These are phyloP conservation scores for Abortiporus biennis DNA, from an alignment of 1,284 basidiomycete genomes.

Conservation along the genomic window DNA sequence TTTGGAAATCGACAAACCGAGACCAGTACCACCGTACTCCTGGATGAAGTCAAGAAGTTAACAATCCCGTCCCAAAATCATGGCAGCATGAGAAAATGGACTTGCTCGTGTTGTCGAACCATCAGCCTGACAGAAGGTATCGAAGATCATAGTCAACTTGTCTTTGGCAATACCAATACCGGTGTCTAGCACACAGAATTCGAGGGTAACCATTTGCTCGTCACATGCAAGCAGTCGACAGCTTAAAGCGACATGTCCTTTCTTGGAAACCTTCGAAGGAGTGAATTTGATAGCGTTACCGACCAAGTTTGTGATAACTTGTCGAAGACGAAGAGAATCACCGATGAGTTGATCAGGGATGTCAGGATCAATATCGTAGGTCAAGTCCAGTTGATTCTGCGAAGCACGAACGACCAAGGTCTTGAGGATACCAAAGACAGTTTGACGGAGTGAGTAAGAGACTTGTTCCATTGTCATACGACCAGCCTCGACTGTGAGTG, in stretches of 20 bases:
- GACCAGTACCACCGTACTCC: constrained; percentile 98
- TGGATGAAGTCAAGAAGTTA: constrained; percentile 20
- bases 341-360: constrained; percentile 98
- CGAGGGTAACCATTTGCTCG: constrained; percentile 79
- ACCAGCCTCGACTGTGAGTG: constrained; percentile 82
- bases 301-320: constrained; percentile 94
- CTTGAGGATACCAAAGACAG: constrained; percentile 97
- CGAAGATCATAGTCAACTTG: constrained; percentile 97
- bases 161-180: constrained; percentile 99
- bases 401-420: constrained; percentile 97
- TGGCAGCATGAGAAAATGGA: constrained; percentile 13
- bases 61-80: constrained; percentile 9
- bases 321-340: constrained; percentile 88
- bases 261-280: constrained; percentile 65
- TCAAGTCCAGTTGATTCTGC: constrained; percentile 95
- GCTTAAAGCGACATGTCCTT: constrained; percentile 90
- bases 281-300: constrained; percentile 98
- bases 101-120: constrained; percentile 83
- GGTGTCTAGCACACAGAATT: constrained; percentile 97
- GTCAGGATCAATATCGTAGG: constrained; percentile 94
- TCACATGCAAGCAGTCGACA: constrained; percentile 74
- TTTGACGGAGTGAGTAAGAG: constrained; percentile 95
- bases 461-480: constrained; percentile 99
- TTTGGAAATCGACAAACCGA: constrained; percentile 94
- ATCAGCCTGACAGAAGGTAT: constrained; percentile 99